A percentile compares a stretch with the other conserved stretches of the same genome.
Conservation (phyloP, 2,329 filamentous ascomycete genomes). For the Penicillium sp. region DNA sequence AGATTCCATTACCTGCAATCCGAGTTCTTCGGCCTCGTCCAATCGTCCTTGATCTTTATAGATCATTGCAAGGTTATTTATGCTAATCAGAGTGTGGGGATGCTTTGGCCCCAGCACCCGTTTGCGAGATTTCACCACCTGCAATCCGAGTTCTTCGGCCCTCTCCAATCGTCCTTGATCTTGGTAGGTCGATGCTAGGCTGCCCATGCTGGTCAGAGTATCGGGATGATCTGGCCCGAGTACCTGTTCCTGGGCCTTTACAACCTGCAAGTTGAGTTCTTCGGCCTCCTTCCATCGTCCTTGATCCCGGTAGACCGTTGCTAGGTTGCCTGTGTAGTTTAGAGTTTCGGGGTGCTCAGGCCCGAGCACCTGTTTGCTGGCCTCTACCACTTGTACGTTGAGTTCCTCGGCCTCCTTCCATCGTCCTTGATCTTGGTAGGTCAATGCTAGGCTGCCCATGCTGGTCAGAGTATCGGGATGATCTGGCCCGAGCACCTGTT, state of each 20-base stretch:
- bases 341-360: conserved; percentile 12
- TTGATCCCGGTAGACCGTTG: conserved; percentile 8
- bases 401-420: conserved; percentile 19
- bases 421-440: conserved; percentile 12
- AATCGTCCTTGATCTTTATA: no score
- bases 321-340: conserved; percentile 1
- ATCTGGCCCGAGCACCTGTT: no score
- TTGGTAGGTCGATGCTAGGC: background rate
- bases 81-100: no score
- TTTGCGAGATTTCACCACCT: no score
- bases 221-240: background rate
- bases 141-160: no score
- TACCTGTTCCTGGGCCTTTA: background rate
- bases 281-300: conserved; percentile 17
- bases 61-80: no score
- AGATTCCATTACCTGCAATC: no score
- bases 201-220: conserved; percentile 14
- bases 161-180: background rate
- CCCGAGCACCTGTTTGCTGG: background rate
- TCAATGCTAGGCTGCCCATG: background rate
- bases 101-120: no score
- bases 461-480: background rate
- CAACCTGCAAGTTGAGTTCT: conserved; percentile 3
- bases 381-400: background rate
- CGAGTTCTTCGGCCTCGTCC: no score